Base-by-base conservation (phyloP, 1,284 basidiomycete genomes). In the Cutaneotrichosporon cavernicola region DNA sequence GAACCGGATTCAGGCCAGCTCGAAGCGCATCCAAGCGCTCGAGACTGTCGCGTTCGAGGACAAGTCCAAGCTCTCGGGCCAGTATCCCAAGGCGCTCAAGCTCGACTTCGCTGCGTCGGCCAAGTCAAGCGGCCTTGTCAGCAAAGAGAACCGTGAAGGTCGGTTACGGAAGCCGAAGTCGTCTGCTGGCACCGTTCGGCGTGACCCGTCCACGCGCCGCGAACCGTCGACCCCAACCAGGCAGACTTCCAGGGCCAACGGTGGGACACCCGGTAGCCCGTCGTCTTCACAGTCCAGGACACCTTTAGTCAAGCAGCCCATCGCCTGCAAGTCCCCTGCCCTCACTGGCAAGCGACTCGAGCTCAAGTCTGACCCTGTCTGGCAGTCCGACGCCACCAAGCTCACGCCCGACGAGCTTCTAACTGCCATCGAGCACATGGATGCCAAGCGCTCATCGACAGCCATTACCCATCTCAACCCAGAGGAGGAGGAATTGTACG, bases 401-500 rank as follows among this genome's bases (percentile, higher is more conserved):
- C 74, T 84, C 58, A 72, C 78, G 14, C 71, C 82, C 43, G 81
- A 83, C 58, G 78, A 82, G 63, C 73, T 83, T 9, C 69, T 84
- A 4, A 68, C 75, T 3, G 80, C 83, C 4, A 71, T 83, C 56
- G 82, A 83, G 68, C 71, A 73, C 4, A 82, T 83, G 60, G 77
- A 80, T 36, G 72, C 74, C 32, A 72, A 74, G 55, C 75, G 80
- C 47, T 72, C 77, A 49, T 74, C 72, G 16, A 70, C 80, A 18
- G 75, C 79, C 58, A 74, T 82, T 21, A 80, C 77, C 18, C 72
- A 76, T 52, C 63, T 72, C 7, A 77, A 74, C 21, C 71, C 78
- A 5, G 81, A 82, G 57, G 79, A 82, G 14, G 83, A 84, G 67
- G 83, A 84, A 69, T 76, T 76, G n/a, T 81, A 76, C 61, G 83